A percentile compares a stretch with the other conserved stretches of the same genome.
Evolutionary conservation across 305 asterid genomes (phyloP).

Genomic region (Caryopteris hybrid): DNA sequence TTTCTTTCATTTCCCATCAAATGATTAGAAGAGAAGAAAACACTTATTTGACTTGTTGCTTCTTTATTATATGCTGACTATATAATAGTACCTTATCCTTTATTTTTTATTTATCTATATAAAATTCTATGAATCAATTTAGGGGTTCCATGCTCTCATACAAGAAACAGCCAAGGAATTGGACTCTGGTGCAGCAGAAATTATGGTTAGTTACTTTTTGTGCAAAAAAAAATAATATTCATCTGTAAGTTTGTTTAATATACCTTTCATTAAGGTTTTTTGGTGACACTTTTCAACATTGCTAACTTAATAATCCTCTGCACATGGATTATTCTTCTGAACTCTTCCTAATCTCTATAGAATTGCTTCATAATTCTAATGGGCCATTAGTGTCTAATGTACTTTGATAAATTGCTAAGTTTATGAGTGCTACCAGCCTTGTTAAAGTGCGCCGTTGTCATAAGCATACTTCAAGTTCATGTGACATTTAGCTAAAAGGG

Average conservation of each 20-base stretch:
- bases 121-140: conserved; percentile 25
- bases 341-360: neutral
- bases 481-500: too few species aligned
- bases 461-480: too few species aligned
- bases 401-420: neutral
- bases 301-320: neutral
- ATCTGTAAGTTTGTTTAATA: neutral
- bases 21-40: neutral
- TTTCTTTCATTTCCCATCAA: neutral
- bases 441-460: neutral
- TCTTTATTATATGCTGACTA: conserved; percentile 16
- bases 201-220: conserved; percentile 35
- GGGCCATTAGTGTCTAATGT: neutral
- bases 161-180: conserved; percentile 44
- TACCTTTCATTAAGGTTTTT: neutral
- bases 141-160: conserved; percentile 71
- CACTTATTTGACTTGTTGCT: too few species aligned
- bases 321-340: neutral
- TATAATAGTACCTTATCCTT: conserved; percentile 3
- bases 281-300: neutral
- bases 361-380: conserved; percentile 2
- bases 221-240: neutral
- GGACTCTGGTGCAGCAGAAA: conserved; percentile 34
- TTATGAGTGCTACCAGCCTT: neutral
- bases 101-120: conserved; percentile 11